These are phyloP conservation scores for Rosa hybrid DNA, from an alignment of 331 rosid species.

Conservation along the genomic window DNA sequence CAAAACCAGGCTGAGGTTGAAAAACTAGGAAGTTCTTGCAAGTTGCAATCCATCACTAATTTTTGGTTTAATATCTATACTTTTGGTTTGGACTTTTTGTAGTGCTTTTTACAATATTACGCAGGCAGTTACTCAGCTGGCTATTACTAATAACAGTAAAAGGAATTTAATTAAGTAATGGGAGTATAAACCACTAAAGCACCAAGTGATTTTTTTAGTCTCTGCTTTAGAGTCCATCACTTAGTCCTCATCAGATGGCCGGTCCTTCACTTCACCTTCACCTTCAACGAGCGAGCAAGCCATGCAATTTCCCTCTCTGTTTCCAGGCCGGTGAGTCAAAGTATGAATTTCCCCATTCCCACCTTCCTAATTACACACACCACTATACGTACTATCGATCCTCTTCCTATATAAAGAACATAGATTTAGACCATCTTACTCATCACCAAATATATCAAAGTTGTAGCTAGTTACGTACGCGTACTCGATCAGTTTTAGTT, in stretches of 20 bases:
- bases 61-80: too few species aligned
- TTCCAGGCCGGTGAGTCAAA: constrained; percentile 9
- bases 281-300: background rate
- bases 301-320: background rate
- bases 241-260: background rate
- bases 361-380: background rate
- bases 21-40: background rate
- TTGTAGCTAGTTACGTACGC: background rate
- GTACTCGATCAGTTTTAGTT: background rate
- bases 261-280: background rate
- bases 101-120: background rate
- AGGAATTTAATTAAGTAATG: background rate
- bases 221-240: background rate
- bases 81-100: background rate
- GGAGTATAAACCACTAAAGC: background rate
- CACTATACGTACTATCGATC: background rate
- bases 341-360: background rate
- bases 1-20: too few species aligned
- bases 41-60: background rate
- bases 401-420: background rate
- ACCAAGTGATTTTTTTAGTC: background rate
- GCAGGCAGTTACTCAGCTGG: background rate
- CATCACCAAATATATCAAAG: background rate
- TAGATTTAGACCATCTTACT: background rate
- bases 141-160: background rate